These are phyloP conservation scores for Bullera alba DNA, from an alignment of 768 basidiomycete species.

Conservation along the genomic window DNA sequence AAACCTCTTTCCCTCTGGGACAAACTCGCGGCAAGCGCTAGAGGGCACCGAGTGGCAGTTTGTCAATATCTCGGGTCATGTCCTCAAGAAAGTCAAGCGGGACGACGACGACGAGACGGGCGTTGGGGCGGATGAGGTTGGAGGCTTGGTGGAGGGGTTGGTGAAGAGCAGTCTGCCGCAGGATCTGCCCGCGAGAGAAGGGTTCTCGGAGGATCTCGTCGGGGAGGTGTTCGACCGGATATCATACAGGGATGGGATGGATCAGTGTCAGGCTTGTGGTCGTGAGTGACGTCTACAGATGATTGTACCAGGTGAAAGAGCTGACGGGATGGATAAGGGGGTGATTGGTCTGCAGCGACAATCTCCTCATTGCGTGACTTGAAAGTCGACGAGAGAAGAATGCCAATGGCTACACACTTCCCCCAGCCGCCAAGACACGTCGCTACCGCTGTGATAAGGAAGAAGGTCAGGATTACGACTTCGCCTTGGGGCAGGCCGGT, in stretches of 20 bases:
- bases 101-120: conserved; percentile 27
- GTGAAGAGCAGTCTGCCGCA: conserved; percentile 11
- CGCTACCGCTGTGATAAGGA: no score
- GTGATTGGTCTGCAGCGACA: no score
- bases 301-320: no score
- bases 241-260: neutral
- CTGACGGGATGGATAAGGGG: no score
- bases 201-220: conserved; percentile 12
- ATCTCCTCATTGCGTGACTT: no score
- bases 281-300: no score
- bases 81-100: conserved; percentile 13
- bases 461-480: no score
- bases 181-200: conserved; percentile 21
- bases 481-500: no score
- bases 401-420: no score
- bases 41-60: conserved; percentile 14
- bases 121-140: conserved; percentile 14
- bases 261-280: neutral
- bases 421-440: no score
- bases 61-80: conserved; percentile 13
- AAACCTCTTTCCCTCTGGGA: conserved; percentile 19
- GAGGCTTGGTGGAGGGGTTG: conserved; percentile 2
- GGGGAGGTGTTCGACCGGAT: conserved; percentile 6
- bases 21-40: neutral
- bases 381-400: no score